Evolutionary conservation across 83 land plant species (phyloP).

Genomic region (Thuja plicata): DNA sequence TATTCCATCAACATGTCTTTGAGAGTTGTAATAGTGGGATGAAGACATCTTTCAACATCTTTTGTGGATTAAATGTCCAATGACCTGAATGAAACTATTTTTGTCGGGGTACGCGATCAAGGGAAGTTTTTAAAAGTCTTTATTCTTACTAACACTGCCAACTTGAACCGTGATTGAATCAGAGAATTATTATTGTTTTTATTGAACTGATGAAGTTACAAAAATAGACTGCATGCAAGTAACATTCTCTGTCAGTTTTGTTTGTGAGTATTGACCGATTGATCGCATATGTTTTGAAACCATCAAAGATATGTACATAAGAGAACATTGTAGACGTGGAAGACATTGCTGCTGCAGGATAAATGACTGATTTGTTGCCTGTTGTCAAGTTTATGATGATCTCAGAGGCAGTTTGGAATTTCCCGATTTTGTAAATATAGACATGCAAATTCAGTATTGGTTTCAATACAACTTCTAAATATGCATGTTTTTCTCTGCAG

Average conservation of each 20-base stretch:
- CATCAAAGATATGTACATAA: not conserved
- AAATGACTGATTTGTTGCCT: not conserved
- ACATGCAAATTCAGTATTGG: not conserved
- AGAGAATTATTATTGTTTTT: not conserved
- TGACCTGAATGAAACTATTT: not conserved
- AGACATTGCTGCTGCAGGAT: not conserved
- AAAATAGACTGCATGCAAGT: not conserved
- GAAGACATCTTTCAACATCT: not conserved
- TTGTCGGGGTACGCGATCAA: not conserved
- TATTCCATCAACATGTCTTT: not conserved
- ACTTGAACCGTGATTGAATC: not conserved
- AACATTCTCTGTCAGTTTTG: not conserved
- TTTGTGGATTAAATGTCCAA: not conserved
- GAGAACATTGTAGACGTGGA: not conserved
- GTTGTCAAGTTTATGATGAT: not conserved
- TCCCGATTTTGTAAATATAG: not conserved
- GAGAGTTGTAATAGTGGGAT: not conserved
- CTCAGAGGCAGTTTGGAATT: not conserved
- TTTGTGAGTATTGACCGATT: not conserved
- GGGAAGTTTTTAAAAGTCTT: not conserved
- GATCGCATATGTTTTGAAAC: not conserved
- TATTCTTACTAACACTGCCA: not conserved
- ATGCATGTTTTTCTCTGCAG: conserved; percentile 38
- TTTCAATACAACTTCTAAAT: not conserved
- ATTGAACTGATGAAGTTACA: not conserved